Evolutionary conservation across 768 basidiomycete genomes (phyloP).

Genomic region (Pleurotus djamor): DNA sequence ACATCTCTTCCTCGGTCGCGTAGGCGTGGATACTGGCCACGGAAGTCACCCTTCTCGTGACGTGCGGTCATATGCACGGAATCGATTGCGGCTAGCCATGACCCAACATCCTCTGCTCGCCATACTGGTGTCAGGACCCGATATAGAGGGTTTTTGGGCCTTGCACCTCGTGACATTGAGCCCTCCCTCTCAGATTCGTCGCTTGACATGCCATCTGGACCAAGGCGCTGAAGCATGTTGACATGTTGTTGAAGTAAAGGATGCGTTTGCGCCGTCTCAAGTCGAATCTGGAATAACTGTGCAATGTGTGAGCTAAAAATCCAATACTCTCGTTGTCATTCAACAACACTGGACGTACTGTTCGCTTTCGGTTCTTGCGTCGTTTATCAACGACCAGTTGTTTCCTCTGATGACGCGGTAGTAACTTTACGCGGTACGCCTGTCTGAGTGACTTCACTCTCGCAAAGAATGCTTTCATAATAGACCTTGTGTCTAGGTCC

Average conservation of each 20-base stretch:
- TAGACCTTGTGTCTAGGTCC: background rate
- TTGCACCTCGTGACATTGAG: background rate
- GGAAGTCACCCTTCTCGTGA: background rate
- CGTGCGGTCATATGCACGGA: conserved; percentile 10
- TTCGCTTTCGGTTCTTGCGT: background rate
- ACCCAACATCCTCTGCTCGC: conserved; percentile 11
- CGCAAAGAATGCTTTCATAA: background rate
- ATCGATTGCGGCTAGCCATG: conserved; percentile 17
- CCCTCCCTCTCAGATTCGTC: conserved; percentile 17
- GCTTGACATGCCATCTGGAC: conserved; percentile 20
- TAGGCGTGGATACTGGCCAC: conserved; percentile 11
- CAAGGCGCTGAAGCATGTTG: conserved; percentile 15
- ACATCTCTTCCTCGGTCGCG: background rate
- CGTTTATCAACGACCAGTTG: background rate
- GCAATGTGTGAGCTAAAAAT: background rate
- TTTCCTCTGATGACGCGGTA: background rate
- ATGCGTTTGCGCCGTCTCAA: conserved; percentile 6
- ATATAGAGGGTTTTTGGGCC: background rate
- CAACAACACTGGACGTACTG: background rate
- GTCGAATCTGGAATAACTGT: conserved; percentile 8
- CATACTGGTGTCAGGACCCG: conserved; percentile 11
- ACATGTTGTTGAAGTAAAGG: conserved; percentile 11
- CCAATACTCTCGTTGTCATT: background rate
- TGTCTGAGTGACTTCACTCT: background rate
- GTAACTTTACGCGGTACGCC: background rate